Evolutionary conservation across 2,329 filamentous ascomycete genomes (phyloP).

Genomic region (Penicillium hesseltinei): DNA sequence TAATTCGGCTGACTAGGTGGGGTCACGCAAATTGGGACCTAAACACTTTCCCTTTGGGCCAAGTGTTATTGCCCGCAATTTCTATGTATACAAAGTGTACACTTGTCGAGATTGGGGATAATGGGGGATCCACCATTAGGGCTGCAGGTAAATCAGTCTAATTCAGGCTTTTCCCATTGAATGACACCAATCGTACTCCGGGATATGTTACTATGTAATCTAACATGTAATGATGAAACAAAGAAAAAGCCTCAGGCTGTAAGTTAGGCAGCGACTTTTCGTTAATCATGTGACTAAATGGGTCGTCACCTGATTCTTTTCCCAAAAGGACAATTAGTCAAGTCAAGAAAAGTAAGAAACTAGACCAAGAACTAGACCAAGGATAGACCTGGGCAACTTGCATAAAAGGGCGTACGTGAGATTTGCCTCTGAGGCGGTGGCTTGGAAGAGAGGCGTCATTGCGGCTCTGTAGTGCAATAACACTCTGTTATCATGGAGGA

Average conservation of each 20-base stretch:
- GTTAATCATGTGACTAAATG: not conserved
- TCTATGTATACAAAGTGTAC: not conserved
- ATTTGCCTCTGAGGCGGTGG: conserved; percentile 2
- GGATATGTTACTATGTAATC: not conserved
- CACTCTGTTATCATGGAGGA: not conserved
- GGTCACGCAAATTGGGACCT: not conserved
- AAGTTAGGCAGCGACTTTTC: not conserved
- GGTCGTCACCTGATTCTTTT: not conserved
- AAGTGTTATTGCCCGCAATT: not conserved
- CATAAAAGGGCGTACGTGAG: not conserved
- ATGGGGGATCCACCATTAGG: conserved; percentile 6
- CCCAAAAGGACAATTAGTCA: not conserved
- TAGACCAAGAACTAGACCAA: not conserved
- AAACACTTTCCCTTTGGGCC: not conserved
- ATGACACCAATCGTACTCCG: not conserved
- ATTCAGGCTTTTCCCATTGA: not conserved
- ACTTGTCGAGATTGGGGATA: not conserved
- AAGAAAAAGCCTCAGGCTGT: not conserved
- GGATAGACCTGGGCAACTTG: not conserved
- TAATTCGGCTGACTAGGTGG: conserved; percentile 5
- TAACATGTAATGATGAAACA: not conserved
- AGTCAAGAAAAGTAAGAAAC: not conserved
- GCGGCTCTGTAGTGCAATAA: not conserved
- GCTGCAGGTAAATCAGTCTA: not conserved
- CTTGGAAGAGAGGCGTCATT: not conserved